Evolutionary conservation across 148 eudicot species (phyloP).

Genomic region (Persicaria tinctoria): DNA sequence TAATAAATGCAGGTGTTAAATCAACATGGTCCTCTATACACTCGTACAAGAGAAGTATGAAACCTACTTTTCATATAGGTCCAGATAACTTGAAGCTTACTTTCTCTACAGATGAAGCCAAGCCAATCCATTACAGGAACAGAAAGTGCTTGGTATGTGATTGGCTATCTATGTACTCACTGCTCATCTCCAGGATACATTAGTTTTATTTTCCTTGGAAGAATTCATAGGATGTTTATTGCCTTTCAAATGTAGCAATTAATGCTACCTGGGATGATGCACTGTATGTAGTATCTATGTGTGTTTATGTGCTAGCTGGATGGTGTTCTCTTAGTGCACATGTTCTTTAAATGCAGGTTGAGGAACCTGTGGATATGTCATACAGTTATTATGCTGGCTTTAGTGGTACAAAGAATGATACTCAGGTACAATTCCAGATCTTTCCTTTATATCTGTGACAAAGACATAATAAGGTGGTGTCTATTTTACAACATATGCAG

Average conservation of each 20-base stretch:
- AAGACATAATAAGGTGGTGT: not conserved
- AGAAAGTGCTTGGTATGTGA: conserved; percentile 46
- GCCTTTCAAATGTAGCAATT: too few species aligned
- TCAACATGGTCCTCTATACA: conserved; percentile 34
- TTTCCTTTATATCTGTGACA: not conserved
- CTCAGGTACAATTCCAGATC: conserved; percentile 43
- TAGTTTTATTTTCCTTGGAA: not conserved
- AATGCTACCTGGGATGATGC: not conserved
- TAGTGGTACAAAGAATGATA: conserved; percentile 54
- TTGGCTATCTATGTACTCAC: not conserved
- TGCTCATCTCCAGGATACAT: not conserved
- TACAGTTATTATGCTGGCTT: conserved; percentile 64
- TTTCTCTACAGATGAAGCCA: conserved; percentile 34
- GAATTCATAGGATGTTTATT: too few species aligned
- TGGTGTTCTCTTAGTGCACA: not conserved
- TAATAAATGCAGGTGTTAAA: conserved; percentile 32
- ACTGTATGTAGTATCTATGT: not conserved
- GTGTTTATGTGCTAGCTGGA: not conserved
- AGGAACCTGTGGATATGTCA: conserved; percentile 38
- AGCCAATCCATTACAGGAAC: conserved; percentile 35
- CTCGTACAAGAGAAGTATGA: conserved; percentile 27
- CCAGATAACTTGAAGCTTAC: conserved; percentile 47
- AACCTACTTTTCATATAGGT: conserved; percentile 44
- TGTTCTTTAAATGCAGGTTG: conserved; percentile 33
- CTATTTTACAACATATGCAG: conserved; percentile 25